Base-by-base conservation (phyloP, 768 basidiomycete genomes). In the Phlebiopsis gigantea region DNA sequence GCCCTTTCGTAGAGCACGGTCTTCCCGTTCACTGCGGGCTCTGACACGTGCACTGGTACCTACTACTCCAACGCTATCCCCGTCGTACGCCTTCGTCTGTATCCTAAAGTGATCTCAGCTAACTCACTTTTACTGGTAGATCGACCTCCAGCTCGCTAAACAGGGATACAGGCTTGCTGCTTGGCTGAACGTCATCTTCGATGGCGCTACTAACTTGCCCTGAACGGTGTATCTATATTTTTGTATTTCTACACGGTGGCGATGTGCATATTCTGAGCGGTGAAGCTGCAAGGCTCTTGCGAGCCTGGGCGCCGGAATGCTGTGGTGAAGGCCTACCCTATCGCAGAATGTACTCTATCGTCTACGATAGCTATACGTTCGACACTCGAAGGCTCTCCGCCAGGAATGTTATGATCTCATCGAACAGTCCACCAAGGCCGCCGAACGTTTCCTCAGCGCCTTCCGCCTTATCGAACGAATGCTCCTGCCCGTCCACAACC, bases 401-500 rank as follows among this genome's bases (percentile, higher is more conserved):
- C 9, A 78, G 51, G 24, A 71, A 69, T 29, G 58, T 53, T 44
- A 60, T 43, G 15, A 65, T 60, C 45, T 69, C 60, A 28, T 69
- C 68, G 73, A 72, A 69, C 70, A 82, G n/a, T 1, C 68, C 66
- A 5, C 59, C 62, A 24, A 63, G 63, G 21, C 61, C 44, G 2
- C 74, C 71, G 61, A 73, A 73, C 52, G 63, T 28, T 28, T 69
- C 72, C 58, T 81, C 80, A 5, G 77, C 79, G 21, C 65, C 66
- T 15, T 10, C 70, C 66, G 67, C 73, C 61, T 79, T 81, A 63
- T 85, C 84, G 58, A 84, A 85, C 0, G 78, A 77, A 62, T 85
- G 84, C 50, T 83, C 79, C 57, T 69, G 66, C 8, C 72, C 79
- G 4, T 75, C 71, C 17, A 78, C 64, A 15, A 75, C 68, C 19